A percentile compares a stretch with the other conserved stretches of the same genome.
Conservation (phyloP, 768 basidiomycete genomes). For the Rhodotorula graminis region DNA sequence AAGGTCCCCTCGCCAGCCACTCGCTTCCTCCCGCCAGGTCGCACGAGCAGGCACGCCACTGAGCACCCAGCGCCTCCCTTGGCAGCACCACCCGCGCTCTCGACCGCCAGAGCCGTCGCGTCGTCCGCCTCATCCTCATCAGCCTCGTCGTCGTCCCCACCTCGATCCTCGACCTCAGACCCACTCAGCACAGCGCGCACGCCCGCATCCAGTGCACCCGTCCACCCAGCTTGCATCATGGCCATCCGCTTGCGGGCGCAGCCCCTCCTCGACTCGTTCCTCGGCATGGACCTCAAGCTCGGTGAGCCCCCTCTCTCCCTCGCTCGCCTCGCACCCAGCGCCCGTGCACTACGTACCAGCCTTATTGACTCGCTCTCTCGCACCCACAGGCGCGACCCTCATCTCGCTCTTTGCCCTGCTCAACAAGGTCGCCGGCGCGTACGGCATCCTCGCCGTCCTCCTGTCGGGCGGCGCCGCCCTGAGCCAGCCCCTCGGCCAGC, state of each 20-base stretch:
- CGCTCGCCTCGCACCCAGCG: too few relatives aligned
- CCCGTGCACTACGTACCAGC: too few relatives aligned
- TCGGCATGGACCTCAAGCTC: slow-evolving; percentile 87
- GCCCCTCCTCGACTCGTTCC: slow-evolving; percentile 55
- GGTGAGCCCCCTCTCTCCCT: slow-evolving; percentile 48
- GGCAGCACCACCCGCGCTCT: too few relatives aligned
- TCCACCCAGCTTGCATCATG: slow-evolving; percentile 1
- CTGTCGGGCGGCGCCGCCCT: slow-evolving; percentile 66
- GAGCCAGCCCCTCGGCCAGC: slow-evolving; percentile 60
- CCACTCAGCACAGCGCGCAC: background rate
- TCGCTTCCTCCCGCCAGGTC: too few relatives aligned
- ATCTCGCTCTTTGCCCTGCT: slow-evolving; percentile 85
- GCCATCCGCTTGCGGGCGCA: slow-evolving; percentile 8
- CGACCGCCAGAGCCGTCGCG: too few relatives aligned
- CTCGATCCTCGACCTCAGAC: background rate
- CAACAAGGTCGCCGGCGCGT: slow-evolving; percentile 94
- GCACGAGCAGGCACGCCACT: too few relatives aligned
- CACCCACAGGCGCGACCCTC: slow-evolving; percentile 62
- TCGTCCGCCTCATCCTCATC: background rate
- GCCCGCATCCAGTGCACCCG: background rate
- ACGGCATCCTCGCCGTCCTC: slow-evolving; percentile 85
- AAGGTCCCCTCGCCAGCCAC: too few relatives aligned
- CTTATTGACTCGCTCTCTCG: too few relatives aligned
- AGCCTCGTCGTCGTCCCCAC: background rate
- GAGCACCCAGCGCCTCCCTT: too few relatives aligned